Base-by-base conservation (phyloP, 2,329 filamentous ascomycete species). In the Neofusicoccum sp. region DNA sequence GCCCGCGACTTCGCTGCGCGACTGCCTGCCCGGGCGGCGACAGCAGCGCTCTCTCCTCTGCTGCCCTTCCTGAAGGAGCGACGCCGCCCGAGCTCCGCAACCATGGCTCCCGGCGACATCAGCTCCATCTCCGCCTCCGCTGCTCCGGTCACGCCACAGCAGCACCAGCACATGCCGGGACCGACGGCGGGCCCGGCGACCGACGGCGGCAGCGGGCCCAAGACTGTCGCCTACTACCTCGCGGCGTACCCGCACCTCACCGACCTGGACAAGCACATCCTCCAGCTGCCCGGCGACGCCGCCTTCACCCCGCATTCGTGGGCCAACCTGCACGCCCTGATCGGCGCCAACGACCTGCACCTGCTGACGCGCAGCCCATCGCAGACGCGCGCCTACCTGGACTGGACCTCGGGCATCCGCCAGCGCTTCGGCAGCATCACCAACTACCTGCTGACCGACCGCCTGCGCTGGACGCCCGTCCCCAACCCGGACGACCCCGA, bases 341-440 rank as follows among this genome's bases (percentile, higher is more conserved):
- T 75, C 57, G 75, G 75, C 16, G 74, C 76, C 38, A 82, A 84
- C 67, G 76, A 80, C 62, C 82, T 87, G 60, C 80, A 81, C 62
- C 73, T 80, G 34, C 75, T 87, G 9, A 85, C 83, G 68, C 82
- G 85, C 65, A 81, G 79, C 70, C 85, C 85, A 24, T 84, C 82
- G 63, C 80, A 85, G 65, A 75, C 86, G 14, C 77, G 78, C 68
- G 80, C 81, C 58, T 88, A 88, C 67, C 77, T 86, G n/a, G 76
- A 78, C 33, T 88, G 85, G 84, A 81, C 80, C 3, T 73, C 74
- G 41, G 73, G 80, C 36, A 82, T 79, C 41, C 86, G 85, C 66
- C 69, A 72, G n/a, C 68, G 77, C 40, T 85, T 85, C 69, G 84
- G 84, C 54, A 78, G 78, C 40, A 82, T 85, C 48, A 82, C 80